These are phyloP conservation scores for Fistulifera pelliculosa DNA, from an alignment of 108 stramenopile species.

Conservation along the genomic window DNA sequence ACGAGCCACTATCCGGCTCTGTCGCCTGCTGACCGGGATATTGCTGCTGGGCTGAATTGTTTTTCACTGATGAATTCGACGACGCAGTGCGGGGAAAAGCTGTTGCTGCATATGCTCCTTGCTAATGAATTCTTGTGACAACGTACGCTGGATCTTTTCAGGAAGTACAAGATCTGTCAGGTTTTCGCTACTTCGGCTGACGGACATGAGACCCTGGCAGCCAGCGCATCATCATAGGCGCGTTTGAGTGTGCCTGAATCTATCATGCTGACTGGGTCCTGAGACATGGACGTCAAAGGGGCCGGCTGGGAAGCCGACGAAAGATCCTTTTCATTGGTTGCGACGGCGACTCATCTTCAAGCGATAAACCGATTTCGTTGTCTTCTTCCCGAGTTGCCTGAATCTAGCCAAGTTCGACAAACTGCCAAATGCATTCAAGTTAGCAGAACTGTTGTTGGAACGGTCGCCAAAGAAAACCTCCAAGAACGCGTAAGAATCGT, in stretches of 20 bases:
- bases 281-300: constrained; percentile 23
- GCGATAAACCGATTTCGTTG: constrained; percentile 81
- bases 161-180: constrained; percentile 81
- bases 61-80: neutral
- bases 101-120: constrained; percentile 23
- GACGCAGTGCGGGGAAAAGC: neutral
- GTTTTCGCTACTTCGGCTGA: constrained; percentile 75
- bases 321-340: constrained; percentile 16
- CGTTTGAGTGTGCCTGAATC: constrained; percentile 61
- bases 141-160: constrained; percentile 75
- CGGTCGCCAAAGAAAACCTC: constrained; percentile 88
- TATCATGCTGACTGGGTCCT: constrained; percentile 18
- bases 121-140: constrained; percentile 75
- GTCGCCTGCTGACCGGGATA: constrained; percentile 31
- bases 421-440: constrained; percentile 18
- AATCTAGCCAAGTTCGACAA: constrained; percentile 20
- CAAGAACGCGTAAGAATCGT: constrained; percentile 88
- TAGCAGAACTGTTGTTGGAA: constrained; percentile 27
- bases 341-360: constrained; percentile 71
- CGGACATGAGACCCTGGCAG: constrained; percentile 79
- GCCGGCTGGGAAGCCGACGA: constrained; percentile 8
- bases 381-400: constrained; percentile 79
- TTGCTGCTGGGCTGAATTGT: constrained; percentile 6
- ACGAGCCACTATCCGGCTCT: constrained; percentile 2
- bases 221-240: constrained; percentile 84